Percentiles rank a stretch among this genome's conserved stretches.
These are phyloP conservation scores for Suillus sp. DNA, from an alignment of 768 basidiomycete species.

Conservation along the genomic window DNA sequence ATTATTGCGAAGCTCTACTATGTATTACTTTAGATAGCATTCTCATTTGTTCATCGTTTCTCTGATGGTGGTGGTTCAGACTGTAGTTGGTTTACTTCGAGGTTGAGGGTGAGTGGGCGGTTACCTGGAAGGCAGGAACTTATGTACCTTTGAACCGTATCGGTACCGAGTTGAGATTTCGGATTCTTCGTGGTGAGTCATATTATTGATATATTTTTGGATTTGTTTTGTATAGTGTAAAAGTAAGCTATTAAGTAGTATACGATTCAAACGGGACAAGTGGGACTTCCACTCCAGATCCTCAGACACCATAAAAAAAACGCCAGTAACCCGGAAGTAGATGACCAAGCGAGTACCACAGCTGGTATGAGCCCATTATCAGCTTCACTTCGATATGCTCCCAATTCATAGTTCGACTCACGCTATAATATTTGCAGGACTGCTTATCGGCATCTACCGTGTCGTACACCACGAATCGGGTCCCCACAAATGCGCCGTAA, in stretches of 20 bases:
- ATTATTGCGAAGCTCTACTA: background rate
- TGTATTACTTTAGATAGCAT: background rate
- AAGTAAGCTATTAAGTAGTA: background rate
- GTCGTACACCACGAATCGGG: conserved; percentile 33
- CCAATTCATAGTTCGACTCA: conserved; percentile 20
- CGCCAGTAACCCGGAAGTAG: conserved; percentile 40
- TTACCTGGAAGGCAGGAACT: too few species aligned
- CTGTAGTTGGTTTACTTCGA: too few species aligned
- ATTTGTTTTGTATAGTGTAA: too few species aligned
- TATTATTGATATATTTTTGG: too few species aligned
- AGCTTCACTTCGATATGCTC: background rate
- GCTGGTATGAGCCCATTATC: conserved; percentile 13
- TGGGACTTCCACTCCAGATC: background rate
- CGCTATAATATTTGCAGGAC: conserved; percentile 42
- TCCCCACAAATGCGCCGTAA: conserved; percentile 37
- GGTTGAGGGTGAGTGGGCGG: too few species aligned
- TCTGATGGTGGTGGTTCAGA: too few species aligned
- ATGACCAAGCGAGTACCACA: conserved; percentile 39
- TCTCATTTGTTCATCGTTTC: too few species aligned
- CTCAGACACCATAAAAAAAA: conserved; percentile 25
- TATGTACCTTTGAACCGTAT: too few species aligned
- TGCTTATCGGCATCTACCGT: conserved; percentile 33
- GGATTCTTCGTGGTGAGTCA: too few species aligned
- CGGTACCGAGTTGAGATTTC: too few species aligned
- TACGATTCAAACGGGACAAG: background rate